Conservation (phyloP, 805 yeast genomes). For the Saccharomycopsis synnaedendra region DNA sequence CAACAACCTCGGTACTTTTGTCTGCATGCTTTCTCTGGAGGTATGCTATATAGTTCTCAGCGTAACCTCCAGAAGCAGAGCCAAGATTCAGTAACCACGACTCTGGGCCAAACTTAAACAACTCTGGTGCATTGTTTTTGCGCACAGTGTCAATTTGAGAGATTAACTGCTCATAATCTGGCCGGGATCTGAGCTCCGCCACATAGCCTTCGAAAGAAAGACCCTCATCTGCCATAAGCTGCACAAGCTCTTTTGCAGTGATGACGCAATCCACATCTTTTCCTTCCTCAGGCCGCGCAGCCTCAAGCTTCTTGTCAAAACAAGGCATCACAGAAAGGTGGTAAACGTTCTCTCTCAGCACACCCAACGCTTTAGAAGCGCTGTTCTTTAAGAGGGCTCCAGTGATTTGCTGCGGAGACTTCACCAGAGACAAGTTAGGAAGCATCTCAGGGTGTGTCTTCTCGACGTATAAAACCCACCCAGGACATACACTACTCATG, state of each 20-base stretch:
- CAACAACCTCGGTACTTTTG: conserved; percentile 22
- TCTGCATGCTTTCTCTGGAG: conserved; percentile 22
- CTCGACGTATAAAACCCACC: conserved; percentile 92
- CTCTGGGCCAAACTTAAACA: conserved; percentile 47
- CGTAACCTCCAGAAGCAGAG: conserved; percentile 84
- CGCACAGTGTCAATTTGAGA: conserved; percentile 1
- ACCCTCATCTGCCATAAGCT: conserved; percentile 48
- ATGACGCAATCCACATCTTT: conserved; percentile 63
- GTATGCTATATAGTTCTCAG: conserved; percentile 49
- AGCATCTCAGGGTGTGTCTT: conserved; percentile 85
- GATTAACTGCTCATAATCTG: neutral
- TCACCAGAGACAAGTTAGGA: conserved; percentile 58
- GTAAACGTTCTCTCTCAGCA: conserved; percentile 35
- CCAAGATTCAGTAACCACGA: conserved; percentile 74
- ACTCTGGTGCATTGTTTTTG: conserved; percentile 34
- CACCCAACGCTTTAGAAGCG: conserved; percentile 25
- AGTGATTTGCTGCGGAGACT: conserved; percentile 90
- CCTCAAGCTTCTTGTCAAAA: conserved; percentile 91
- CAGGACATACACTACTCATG: conserved; percentile 79
- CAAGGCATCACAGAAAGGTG: conserved; percentile 93
- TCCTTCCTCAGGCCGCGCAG: conserved; percentile 42
- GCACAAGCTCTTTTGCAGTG: conserved; percentile 79
- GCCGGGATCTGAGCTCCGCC: neutral
- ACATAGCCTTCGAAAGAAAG: conserved; percentile 24
- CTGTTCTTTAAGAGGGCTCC: conserved; percentile 62